Evolutionary conservation across 2,329 filamentous ascomycete species (phyloP), one percentile per base, ranked within the genome.

Genomic region (Botrytis paeoniae): DNA sequence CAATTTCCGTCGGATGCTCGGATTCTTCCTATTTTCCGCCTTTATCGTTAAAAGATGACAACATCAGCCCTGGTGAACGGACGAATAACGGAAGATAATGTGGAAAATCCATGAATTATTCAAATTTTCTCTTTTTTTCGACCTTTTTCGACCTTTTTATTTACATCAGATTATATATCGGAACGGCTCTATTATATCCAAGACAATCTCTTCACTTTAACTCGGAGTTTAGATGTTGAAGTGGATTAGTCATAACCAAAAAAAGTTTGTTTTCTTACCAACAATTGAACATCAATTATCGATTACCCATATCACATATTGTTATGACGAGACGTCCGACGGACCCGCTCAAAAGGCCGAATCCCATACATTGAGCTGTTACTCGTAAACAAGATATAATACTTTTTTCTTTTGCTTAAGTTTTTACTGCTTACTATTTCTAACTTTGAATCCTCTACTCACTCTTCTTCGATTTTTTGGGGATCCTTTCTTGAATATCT

Each of bases 261-360:
- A 16, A n/a, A 51, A n/a, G 18, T 66, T 25, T 32, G 29, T n/a
- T 63, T 3, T 37, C 48, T 66, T 51, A 65, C 43, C 63, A 65
- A 66, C 32, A 48, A n/a, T 51, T 65, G 63, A 35, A 37, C 43
- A 37, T 48, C 32, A 35, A 37, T 54, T 9, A 57, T 32, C n/a
- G n/a, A 57, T 57, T 57, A 57, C n/a, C 0, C n/a, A 48, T 25
- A 57, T 57, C 51, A 4, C 51, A 57, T 18, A 57, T 57, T 69
- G 51, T 10, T 29, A 65, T 65, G 69, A 71, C 45, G 37, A 63
- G 69, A 54, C 6, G n/a, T 43, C 69, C 69, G 60, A 65, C 32
- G 45, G 60, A 65, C 45, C 69, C 69, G 69, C 69, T n/a, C 37
- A 32, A 61, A 57, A 69, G 59, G 29, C 29, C 66, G 37, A 29